Percentiles rank a stretch among this genome's conserved stretches.
phyloP scores from a whole-genome alignment of 495 filamentous ascomycete species.

The Lichenothelia convexa region DNA sequence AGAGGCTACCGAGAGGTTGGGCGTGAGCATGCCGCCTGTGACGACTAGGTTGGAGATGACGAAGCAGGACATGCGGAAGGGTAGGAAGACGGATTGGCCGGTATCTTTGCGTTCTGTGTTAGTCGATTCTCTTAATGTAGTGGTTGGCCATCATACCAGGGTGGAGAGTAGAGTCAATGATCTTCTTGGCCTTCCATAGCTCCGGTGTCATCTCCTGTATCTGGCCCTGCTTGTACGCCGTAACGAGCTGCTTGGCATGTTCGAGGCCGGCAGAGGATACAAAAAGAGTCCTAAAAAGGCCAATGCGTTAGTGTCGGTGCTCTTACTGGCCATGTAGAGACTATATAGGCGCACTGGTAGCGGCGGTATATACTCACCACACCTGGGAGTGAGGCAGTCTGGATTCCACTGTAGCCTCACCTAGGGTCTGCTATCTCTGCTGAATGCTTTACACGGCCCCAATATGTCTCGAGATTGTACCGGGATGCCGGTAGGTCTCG shows the following conservation, averaged over 20 bases:
- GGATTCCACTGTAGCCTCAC: constrained; percentile 35
- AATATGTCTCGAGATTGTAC: constrained; percentile 84
- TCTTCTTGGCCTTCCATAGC: constrained; percentile 88
- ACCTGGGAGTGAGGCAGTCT: constrained; percentile 12
- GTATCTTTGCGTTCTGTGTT: constrained; percentile 41
- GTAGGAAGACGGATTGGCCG: constrained; percentile 74
- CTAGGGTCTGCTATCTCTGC: constrained; percentile 85
- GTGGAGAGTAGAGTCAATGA: constrained; percentile 88
- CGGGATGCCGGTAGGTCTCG: constrained; percentile 77
- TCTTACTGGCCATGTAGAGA: too few relatives aligned
- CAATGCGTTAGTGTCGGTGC: neutral
- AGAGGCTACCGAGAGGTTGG: constrained; percentile 44
- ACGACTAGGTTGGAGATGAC: constrained; percentile 86
- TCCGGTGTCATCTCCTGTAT: constrained; percentile 67
- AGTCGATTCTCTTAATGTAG: neutral
- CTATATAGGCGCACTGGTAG: too few relatives aligned
- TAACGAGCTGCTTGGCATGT: constrained; percentile 57
- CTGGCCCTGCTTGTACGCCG: constrained; percentile 65
- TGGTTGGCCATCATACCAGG: constrained; percentile 39
- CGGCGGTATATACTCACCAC: constrained; percentile 17
- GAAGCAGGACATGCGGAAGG: constrained; percentile 94
- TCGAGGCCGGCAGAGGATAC: constrained; percentile 60
- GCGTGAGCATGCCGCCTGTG: constrained; percentile 95
- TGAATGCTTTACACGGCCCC: constrained; percentile 82
- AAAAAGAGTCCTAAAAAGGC: constrained; percentile 48